Evolutionary conservation across 2,329 filamentous ascomycete species (phyloP), one percentile per base, ranked within the genome.

Genomic region (Epichloe aotearoae): DNA sequence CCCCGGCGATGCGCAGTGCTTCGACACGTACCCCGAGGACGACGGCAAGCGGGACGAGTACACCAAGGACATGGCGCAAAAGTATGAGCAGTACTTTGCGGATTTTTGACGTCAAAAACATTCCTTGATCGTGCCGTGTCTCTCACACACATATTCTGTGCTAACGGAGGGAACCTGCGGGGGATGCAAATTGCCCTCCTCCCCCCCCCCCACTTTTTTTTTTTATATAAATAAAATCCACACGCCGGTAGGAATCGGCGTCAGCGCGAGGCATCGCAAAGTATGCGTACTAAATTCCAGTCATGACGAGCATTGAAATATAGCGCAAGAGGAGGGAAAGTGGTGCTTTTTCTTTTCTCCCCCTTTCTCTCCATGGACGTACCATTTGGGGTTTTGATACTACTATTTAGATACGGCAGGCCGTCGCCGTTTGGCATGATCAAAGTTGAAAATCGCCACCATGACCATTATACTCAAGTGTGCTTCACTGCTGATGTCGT

Each of bases 21-120:
- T 91, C 61, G 87, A 91, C 60, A 75, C 83, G 41, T 93, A 91
- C 59, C 84, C 86, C n/a, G 84, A 88, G 53, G 84, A 89, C 61
- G 80, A 84, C 52, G 78, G 73, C 50, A 74, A 75, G 46, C 72
- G 77, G 51, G 82, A 85, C 39, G 69, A 72, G 51, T 90, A 89
- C 60, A 85, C 82, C 3, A 74, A 79, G 41, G 84, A 88, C 43
- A 73, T 88, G 74, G 73, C 73, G 36, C 71, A 73, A 43, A 80
- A 80, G 67, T 89, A 86, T 65, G 86, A 90, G 50, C 69, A 74
- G 48, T 79, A 74, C 59, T 91, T 91, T 64, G 73, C 74, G 54
- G 83, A 85, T 55, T 90, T 91, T 66, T 89, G 59, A 69, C 47
- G 26, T 54, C 47, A 52, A 6, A 17, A n/a, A 30, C 12, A 39